These are phyloP conservation scores for Fusarium nygamai DNA, from an alignment of 2,329 filamentous ascomycete species.

Conservation along the genomic window DNA sequence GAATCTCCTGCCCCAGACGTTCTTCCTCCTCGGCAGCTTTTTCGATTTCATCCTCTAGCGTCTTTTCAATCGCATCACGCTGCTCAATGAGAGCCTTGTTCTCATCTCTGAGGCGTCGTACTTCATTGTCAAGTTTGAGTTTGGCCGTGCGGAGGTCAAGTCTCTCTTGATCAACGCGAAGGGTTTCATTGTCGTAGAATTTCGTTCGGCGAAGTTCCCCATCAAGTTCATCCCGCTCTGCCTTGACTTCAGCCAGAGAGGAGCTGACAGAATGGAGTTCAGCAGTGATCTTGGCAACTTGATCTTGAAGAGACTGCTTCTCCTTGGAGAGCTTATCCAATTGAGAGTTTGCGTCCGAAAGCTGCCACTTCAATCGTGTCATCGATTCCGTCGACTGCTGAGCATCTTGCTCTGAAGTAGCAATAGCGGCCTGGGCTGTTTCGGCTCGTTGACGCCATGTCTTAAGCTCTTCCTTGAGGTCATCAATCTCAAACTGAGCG, in stretches of 20 bases:
- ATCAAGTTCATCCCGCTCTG: conserved; percentile 74
- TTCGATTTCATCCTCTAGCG: conserved; percentile 73
- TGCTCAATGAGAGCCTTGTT: conserved; percentile 66
- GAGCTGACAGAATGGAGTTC: conserved; percentile 69
- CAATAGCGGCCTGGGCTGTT: conserved; percentile 42
- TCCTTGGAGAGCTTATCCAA: conserved; percentile 67
- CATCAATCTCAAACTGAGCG: conserved; percentile 32
- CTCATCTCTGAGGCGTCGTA: conserved; percentile 72
- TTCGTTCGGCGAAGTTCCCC: conserved; percentile 65
- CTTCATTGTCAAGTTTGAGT: conserved; percentile 73
- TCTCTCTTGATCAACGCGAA: conserved; percentile 74
- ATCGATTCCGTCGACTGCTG: conserved; percentile 55
- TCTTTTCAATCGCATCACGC: conserved; percentile 67
- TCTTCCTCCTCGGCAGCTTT: conserved; percentile 73
- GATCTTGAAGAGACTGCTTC: conserved; percentile 70
- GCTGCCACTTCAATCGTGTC: conserved; percentile 64
- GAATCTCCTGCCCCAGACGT: conserved; percentile 65
- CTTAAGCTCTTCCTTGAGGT: conserved; percentile 38
- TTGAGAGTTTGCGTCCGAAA: conserved; percentile 67
- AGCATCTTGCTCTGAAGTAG: conserved; percentile 47
- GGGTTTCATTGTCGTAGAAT: conserved; percentile 66
- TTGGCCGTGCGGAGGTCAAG: conserved; percentile 74
- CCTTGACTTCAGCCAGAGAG: conserved; percentile 66
- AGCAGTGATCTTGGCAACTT: conserved; percentile 66
- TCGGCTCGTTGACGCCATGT: conserved; percentile 44